Percentiles rank a stretch among this genome's conserved stretches.
These are phyloP conservation scores for Harringtonia lauricola DNA, from an alignment of 2,329 filamentous ascomycete genomes.

Conservation along the genomic window DNA sequence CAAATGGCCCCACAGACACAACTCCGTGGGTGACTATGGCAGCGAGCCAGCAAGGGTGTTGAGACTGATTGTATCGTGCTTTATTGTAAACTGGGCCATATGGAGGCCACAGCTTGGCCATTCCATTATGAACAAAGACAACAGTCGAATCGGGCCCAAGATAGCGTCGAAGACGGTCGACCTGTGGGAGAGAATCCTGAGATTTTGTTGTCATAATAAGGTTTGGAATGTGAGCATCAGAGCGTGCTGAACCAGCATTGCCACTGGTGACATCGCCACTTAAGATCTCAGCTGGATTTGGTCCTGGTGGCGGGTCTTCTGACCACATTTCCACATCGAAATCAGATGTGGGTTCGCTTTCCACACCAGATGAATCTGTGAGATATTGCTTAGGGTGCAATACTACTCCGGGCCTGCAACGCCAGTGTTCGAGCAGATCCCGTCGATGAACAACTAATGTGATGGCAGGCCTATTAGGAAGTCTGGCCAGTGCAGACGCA, in stretches of 20 bases:
- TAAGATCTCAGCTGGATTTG: slow-evolving; percentile 28
- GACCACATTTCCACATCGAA: slow-evolving; percentile 46
- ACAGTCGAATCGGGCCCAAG: slow-evolving; percentile 57
- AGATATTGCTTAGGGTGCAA: slow-evolving; percentile 14
- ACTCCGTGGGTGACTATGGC: slow-evolving; percentile 52
- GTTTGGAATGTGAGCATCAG: slow-evolving; percentile 42
- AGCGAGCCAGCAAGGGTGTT: slow-evolving; percentile 57
- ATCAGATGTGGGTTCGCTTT: slow-evolving; percentile 17
- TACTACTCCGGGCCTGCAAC: slow-evolving; percentile 30
- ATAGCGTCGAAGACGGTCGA: slow-evolving; percentile 47
- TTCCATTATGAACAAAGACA: slow-evolving; percentile 79
- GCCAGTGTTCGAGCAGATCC: slow-evolving; percentile 38
- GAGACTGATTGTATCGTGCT: slow-evolving; percentile 23
- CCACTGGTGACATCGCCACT: slow-evolving; percentile 14
- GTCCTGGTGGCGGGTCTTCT: slow-evolving; percentile 23
- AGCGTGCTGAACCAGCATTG: too few species aligned
- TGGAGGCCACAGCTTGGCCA: slow-evolving; percentile 56
- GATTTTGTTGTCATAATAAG: slow-evolving; percentile 75
- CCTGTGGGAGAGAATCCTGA: slow-evolving; percentile 50
- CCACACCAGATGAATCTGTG: slow-evolving; percentile 13
- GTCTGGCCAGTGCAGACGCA: slow-evolving; percentile 57
- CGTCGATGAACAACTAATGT: slow-evolving; percentile 67
- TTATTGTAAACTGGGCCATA: slow-evolving; percentile 30
- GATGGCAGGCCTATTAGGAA: slow-evolving; percentile 54
- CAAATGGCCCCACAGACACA: slow-evolving; percentile 36